phyloP scores from a whole-genome alignment of 345 rosid genomes.

The Erucastrum elatum region DNA sequence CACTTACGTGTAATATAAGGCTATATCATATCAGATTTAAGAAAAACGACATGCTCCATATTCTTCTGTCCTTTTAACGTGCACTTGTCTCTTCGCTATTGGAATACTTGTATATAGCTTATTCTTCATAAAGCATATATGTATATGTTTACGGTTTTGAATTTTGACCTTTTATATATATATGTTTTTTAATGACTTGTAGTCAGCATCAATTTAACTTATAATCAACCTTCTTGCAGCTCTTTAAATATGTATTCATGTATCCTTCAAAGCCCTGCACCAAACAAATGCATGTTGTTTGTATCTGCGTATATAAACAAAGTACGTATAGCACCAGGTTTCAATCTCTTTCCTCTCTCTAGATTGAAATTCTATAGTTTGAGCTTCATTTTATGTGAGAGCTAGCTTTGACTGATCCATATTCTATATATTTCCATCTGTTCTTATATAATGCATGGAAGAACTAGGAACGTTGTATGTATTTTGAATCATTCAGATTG shows the following conservation, averaged over 20 bases:
- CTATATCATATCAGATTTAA: slow-evolving; percentile 1
- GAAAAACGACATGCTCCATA: slow-evolving; percentile 2
- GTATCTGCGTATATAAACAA: neutral
- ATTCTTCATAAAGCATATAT: neutral
- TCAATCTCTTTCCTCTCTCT: neutral
- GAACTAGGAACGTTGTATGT: neutral
- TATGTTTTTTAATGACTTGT: neutral
- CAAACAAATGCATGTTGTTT: neutral
- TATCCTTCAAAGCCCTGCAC: neutral
- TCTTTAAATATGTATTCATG: neutral
- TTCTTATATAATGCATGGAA: neutral
- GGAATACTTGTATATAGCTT: slow-evolving; percentile 5
- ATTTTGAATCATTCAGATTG: neutral
- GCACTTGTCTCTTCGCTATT: slow-evolving; percentile 11
- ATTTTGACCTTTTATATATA: neutral
- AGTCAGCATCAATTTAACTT: neutral
- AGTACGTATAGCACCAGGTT: neutral
- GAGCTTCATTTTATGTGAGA: neutral
- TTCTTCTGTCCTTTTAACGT: neutral
- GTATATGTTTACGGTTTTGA: slow-evolving; percentile 1
- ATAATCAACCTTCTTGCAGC: neutral
- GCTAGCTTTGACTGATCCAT: neutral
- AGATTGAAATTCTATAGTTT: neutral
- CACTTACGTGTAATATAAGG: neutral
- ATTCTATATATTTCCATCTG: neutral